phyloP scores from a whole-genome alignment of 2,329 filamentous ascomycete genomes.

The Furcasterigmium sp. region DNA sequence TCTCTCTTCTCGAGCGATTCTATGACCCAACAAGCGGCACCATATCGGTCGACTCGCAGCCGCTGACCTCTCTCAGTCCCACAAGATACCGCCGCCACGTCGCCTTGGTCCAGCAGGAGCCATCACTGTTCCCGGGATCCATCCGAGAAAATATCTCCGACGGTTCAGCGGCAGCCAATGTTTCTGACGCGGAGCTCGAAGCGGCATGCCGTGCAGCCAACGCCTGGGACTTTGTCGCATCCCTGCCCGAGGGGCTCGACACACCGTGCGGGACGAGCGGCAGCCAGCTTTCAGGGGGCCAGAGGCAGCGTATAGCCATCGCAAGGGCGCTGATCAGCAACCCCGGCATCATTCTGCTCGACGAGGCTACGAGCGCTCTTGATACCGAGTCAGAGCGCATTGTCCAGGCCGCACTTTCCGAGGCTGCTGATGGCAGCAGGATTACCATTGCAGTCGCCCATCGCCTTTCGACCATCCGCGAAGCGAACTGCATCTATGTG shows the following conservation, averaged over 20 bases:
- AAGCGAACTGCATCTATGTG: constrained; percentile 55
- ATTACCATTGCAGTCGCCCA: constrained; percentile 63
- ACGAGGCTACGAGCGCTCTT: constrained; percentile 54
- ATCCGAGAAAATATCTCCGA: constrained; percentile 49
- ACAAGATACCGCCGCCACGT: background rate
- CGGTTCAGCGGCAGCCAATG: constrained; percentile 7
- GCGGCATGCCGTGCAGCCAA: constrained; percentile 40
- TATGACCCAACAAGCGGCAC: constrained; percentile 6
- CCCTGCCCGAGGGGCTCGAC: constrained; percentile 31
- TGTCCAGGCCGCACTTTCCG: constrained; percentile 43
- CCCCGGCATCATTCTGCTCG: constrained; percentile 48
- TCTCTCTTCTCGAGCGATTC: constrained; percentile 42
- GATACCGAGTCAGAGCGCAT: constrained; percentile 28
- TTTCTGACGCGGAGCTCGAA: constrained; percentile 29
- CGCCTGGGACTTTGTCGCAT: constrained; percentile 45
- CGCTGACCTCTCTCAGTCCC: constrained; percentile 20
- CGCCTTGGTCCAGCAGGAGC: constrained; percentile 9
- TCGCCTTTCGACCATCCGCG: constrained; percentile 41
- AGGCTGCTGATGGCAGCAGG: constrained; percentile 25
- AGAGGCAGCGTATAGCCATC: constrained; percentile 51
- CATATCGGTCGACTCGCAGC: constrained; percentile 2
- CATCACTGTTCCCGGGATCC: constrained; percentile 27
- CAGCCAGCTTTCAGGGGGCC: constrained; percentile 43
- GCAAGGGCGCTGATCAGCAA: constrained; percentile 48
- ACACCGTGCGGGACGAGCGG: constrained; percentile 11